These are phyloP conservation scores for Stenocarpella maydis DNA, from an alignment of 2,329 filamentous ascomycete species.

Conservation along the genomic window DNA sequence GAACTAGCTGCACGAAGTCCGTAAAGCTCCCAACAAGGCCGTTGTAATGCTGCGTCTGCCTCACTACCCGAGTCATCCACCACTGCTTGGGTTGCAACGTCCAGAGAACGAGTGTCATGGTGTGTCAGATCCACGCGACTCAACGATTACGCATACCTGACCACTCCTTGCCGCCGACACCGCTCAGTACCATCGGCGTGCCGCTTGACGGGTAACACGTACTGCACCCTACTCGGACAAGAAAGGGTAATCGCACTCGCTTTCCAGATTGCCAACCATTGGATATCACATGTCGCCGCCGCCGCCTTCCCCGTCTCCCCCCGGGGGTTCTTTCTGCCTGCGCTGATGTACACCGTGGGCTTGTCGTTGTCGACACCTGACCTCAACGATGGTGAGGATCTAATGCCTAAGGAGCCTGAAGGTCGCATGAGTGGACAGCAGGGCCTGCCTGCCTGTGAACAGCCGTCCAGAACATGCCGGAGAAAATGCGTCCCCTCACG, in stretches of 20 bases:
- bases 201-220: conserved; percentile 6
- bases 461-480: conserved; percentile 23
- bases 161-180: conserved; percentile 20
- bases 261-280: neutral
- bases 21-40: neutral
- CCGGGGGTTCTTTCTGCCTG: too few relatives aligned
- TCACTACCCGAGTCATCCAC: conserved; percentile 18
- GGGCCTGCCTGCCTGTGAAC: neutral
- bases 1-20: conserved; percentile 26
- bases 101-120: conserved; percentile 15
- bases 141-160: conserved; percentile 19
- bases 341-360: neutral
- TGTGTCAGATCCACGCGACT: conserved; percentile 30
- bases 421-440: neutral
- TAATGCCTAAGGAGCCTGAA: neutral
- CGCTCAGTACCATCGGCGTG: conserved; percentile 7
- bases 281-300: neutral
- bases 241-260: conserved; percentile 7
- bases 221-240: conserved; percentile 5
- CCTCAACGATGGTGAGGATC: neutral
- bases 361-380: neutral
- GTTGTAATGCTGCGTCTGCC: conserved; percentile 18
- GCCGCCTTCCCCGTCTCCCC: neutral
- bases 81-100: conserved; percentile 2
- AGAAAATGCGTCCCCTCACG: neutral